A percentile compares a stretch with the other conserved stretches of the same genome.
Evolutionary conservation across 768 basidiomycete species (phyloP).

Genomic region (Mycena capillaripes): DNA sequence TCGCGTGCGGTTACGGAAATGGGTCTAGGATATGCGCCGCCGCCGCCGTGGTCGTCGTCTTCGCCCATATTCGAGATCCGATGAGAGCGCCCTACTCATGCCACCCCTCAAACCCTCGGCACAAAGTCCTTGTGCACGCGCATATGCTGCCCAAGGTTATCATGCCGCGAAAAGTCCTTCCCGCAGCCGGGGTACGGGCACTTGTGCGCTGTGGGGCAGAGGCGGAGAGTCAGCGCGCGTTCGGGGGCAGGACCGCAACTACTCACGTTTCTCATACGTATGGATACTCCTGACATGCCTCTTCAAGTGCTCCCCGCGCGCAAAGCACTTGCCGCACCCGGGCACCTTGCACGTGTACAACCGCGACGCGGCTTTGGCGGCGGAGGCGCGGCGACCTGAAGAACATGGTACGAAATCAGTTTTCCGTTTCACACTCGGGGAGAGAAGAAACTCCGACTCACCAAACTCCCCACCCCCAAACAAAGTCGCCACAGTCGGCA

Average conservation of each 20-base stretch:
- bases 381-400: neutral
- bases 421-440: too few species aligned
- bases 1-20: too few species aligned
- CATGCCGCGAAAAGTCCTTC: slow-evolving; percentile 79
- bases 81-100: too few species aligned
- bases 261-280: slow-evolving; percentile 87
- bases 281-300: slow-evolving; percentile 86
- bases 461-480: slow-evolving; percentile 16
- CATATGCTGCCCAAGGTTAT: slow-evolving; percentile 84
- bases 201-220: slow-evolving; percentile 59
- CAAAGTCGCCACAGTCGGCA: slow-evolving; percentile 54
- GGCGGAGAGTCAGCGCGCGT: slow-evolving; percentile 36
- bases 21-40: too few species aligned
- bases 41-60: too few species aligned
- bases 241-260: too few species aligned
- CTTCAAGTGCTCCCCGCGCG: slow-evolving; percentile 85
- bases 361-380: slow-evolving; percentile 44
- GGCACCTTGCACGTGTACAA: slow-evolving; percentile 76
- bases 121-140: slow-evolving; percentile 62
- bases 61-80: too few species aligned
- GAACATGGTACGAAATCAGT: too few species aligned
- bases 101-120: slow-evolving; percentile 19
- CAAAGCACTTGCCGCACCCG: slow-evolving; percentile 86
- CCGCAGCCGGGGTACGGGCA: slow-evolving; percentile 77
- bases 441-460: neutral